These are phyloP conservation scores for Syzygium malaccense DNA, from an alignment of 441 rosid genomes.

Conservation along the genomic window DNA sequence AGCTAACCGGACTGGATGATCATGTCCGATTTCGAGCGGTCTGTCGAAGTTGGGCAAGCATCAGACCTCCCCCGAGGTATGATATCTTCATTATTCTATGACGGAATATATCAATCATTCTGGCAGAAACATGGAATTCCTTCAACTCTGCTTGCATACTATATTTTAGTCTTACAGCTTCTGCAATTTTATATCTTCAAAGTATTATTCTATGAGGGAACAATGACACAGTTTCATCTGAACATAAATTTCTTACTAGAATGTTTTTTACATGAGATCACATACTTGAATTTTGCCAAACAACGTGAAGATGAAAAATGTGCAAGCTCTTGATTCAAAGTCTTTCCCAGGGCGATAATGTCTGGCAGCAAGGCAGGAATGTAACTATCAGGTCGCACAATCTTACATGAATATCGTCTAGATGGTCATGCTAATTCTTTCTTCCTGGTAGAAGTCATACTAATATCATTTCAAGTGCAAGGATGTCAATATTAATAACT, in stretches of 20 bases:
- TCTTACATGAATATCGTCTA: not conserved
- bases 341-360: not conserved
- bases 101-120: not conserved
- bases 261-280: not conserved
- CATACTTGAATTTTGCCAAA: not conserved
- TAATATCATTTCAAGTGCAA: not conserved
- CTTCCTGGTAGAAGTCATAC: not conserved
- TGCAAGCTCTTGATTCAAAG: not conserved
- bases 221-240: not conserved
- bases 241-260: not conserved
- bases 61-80: not conserved
- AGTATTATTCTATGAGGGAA: not conserved
- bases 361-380: not conserved
- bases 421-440: not conserved
- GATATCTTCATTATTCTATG: not conserved
- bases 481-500: not conserved
- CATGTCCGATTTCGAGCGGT: conserved; percentile 1
- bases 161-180: not conserved
- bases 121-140: not conserved
- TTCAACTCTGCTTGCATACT: not conserved
- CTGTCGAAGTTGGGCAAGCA: conserved; percentile 1
- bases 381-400: not conserved
- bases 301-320: not conserved
- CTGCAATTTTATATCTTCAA: not conserved
- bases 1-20: not conserved